Conservation (phyloP, 768 basidiomycete genomes). For the Hygrocybe punicea region DNA sequence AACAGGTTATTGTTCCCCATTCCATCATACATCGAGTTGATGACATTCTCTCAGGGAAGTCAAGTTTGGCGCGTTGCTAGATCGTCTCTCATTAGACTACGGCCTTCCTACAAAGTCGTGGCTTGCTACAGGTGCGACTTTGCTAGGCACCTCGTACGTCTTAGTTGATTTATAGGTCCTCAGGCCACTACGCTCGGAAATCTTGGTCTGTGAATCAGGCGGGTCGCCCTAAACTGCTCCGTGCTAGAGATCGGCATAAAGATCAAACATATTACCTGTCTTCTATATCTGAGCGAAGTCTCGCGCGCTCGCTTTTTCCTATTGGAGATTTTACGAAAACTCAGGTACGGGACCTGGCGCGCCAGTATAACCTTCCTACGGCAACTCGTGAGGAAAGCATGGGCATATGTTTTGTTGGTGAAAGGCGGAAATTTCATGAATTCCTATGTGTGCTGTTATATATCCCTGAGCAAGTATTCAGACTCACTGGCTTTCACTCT, state of each 20-base stretch:
- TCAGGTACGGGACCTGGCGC: conserved; percentile 71
- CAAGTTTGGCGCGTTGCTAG: conserved; percentile 83
- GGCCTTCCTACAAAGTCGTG: conserved; percentile 43
- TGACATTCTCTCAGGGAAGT: conserved; percentile 57
- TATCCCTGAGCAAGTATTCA: not conserved
- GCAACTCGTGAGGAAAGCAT: conserved; percentile 82
- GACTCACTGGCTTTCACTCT: not conserved
- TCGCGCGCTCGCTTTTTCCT: conserved; percentile 75
- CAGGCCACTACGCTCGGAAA: conserved; percentile 87
- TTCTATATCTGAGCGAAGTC: conserved; percentile 62
- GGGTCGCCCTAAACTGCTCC: conserved; percentile 49
- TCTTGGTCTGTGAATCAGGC: conserved; percentile 36
- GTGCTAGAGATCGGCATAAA: conserved; percentile 58
- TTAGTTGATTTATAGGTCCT: not conserved
- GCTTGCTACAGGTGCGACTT: conserved; percentile 71
- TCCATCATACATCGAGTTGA: not conserved
- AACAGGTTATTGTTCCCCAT: conserved; percentile 55
- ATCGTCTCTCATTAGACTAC: conserved; percentile 45
- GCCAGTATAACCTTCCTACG: conserved; percentile 58
- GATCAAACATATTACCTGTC: conserved; percentile 94
- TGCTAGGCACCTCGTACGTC: not conserved
- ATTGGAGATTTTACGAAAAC: conserved; percentile 63
- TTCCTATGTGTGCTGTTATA: conserved; percentile 59
- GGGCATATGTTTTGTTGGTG: conserved; percentile 93
- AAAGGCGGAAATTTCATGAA: conserved; percentile 63